Percentiles rank a stretch among this genome's conserved stretches.
Conservation (phyloP, 768 basidiomycete species). For the Hygrocybe punicea region DNA sequence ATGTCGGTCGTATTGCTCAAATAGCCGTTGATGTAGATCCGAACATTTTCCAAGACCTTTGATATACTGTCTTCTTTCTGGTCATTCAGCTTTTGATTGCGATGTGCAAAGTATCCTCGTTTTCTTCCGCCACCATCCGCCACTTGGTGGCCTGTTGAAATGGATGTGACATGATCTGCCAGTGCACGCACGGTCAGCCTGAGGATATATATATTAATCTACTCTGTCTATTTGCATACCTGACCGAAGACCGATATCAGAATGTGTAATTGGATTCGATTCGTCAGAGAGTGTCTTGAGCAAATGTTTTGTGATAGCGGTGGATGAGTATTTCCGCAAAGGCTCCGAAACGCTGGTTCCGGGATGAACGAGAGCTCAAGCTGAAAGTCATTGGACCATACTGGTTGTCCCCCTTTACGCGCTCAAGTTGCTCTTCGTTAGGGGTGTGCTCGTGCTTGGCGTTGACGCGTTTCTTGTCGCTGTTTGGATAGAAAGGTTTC, state of each 20-base stretch:
- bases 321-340: conserved; percentile 33
- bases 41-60: conserved; percentile 44
- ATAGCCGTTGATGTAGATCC: conserved; percentile 70
- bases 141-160: conserved; percentile 67
- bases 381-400: too few species aligned
- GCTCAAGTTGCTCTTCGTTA: too few species aligned
- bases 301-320: conserved; percentile 55
- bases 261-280: conserved; percentile 78
- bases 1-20: conserved; percentile 70
- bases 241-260: conserved; percentile 57
- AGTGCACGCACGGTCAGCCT: conserved; percentile 22
- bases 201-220: not conserved
- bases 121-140: conserved; percentile 40
- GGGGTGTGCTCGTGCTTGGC: too few species aligned
- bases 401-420: too few species aligned
- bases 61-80: conserved; percentile 23
- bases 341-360: conserved; percentile 30
- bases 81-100: conserved; percentile 44
- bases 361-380: conserved; percentile 13
- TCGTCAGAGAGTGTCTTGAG: conserved; percentile 58
- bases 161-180: conserved; percentile 60
- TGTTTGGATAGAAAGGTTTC: conserved; percentile 1
- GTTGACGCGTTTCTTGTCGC: conserved; percentile 9
- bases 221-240: conserved; percentile 37
- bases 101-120: conserved; percentile 42